Evolutionary conservation across 768 basidiomycete species (phyloP).

Genomic region (Suillus paluster): DNA sequence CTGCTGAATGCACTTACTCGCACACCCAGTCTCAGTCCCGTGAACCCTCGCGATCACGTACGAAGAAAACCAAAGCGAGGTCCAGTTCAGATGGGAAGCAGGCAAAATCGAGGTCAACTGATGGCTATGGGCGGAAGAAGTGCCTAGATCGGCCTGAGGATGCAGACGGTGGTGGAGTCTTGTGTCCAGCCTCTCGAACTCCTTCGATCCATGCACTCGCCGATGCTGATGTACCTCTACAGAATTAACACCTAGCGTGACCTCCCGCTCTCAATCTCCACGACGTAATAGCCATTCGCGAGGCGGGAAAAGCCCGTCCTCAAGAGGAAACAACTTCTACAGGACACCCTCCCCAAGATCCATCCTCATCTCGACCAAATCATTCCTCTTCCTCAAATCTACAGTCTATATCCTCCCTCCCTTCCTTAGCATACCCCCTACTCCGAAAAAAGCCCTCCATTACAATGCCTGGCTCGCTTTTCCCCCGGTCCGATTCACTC

Average conservation of each 20-base stretch:
- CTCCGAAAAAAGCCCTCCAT: constrained; percentile 43
- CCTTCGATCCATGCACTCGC: background rate
- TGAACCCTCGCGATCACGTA: constrained; percentile 10
- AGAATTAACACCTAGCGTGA: constrained; percentile 28
- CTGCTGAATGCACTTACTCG: constrained; percentile 14
- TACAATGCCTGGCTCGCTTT: constrained; percentile 82
- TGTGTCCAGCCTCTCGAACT: background rate
- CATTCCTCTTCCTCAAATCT: background rate
- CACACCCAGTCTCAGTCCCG: constrained; percentile 15
- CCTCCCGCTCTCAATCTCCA: constrained; percentile 27
- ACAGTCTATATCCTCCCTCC: constrained; percentile 4
- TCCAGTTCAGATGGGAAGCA: constrained; percentile 5
- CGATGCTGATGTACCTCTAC: constrained; percentile 13
- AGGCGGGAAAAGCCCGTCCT: background rate
- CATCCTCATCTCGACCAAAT: constrained; percentile 8
- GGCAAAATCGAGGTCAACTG: constrained; percentile 23
- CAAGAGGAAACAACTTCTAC: constrained; percentile 11
- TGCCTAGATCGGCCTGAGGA: constrained; percentile 13
- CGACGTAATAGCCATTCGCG: background rate
- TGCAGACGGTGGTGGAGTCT: constrained; percentile 27
- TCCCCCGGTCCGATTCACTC: constrained; percentile 72
- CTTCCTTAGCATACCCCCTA: constrained; percentile 18
- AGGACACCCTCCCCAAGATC: constrained; percentile 36
- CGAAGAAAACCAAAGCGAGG: constrained; percentile 16
- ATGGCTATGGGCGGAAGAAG: constrained; percentile 6